Percentiles rank a stretch among this genome's conserved stretches.
phyloP scores from a whole-genome alignment of 805 yeast species.

The Starmera dryadoides region DNA sequence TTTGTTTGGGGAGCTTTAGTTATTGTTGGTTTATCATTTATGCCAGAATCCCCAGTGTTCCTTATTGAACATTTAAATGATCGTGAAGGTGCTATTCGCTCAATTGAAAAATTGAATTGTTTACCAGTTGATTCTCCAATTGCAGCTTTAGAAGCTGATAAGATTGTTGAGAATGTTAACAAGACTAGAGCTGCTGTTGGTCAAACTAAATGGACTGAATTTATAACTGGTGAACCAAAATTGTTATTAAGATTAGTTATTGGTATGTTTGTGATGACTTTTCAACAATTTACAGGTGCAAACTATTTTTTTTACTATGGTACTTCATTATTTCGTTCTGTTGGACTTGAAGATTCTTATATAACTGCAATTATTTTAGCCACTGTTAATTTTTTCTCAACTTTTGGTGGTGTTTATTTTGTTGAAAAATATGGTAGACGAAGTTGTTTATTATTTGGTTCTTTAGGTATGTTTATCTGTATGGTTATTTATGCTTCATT shows the following conservation, averaged over 20 bases:
- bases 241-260: slow-evolving; percentile 39
- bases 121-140: slow-evolving; percentile 36
- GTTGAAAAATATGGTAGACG: slow-evolving; percentile 53
- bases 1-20: slow-evolving; percentile 30
- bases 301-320: slow-evolving; percentile 65
- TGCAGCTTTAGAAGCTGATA: slow-evolving; percentile 42
- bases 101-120: slow-evolving; percentile 49
- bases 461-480: slow-evolving; percentile 45
- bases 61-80: slow-evolving; percentile 37
- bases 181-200: slow-evolving; percentile 44
- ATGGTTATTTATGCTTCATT: slow-evolving; percentile 54
- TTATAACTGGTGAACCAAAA: slow-evolving; percentile 57
- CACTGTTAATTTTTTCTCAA: slow-evolving; percentile 47
- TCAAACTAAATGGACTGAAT: slow-evolving; percentile 47
- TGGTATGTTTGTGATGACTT: slow-evolving; percentile 53
- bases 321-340: slow-evolving; percentile 52
- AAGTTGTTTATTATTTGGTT: slow-evolving; percentile 40
- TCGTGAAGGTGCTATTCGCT: slow-evolving; percentile 44
- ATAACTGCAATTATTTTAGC: slow-evolving; percentile 55
- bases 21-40: slow-evolving; percentile 41
- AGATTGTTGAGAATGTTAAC: slow-evolving; percentile 36
- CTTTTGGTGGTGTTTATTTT: slow-evolving; percentile 43
- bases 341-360: slow-evolving; percentile 50
- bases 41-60: slow-evolving; percentile 69
- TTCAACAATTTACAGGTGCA: slow-evolving; percentile 58